These are phyloP conservation scores for Corylus americana DNA, from an alignment of 306 rosid species.

Conservation along the genomic window DNA sequence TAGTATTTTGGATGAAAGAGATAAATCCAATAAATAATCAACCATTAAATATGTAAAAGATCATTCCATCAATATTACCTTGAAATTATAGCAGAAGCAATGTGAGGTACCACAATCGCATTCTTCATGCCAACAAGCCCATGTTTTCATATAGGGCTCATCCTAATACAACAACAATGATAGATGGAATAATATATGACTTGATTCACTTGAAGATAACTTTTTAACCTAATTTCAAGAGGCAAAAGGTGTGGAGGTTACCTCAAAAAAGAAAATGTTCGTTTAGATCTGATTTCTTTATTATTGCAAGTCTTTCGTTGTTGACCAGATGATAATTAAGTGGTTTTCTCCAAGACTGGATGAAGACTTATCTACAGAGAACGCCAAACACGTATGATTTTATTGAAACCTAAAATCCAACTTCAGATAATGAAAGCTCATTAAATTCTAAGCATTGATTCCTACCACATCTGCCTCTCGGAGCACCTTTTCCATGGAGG, in stretches of 20 bases:
- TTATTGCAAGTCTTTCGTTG: constrained; percentile 77
- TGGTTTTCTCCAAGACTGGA: constrained; percentile 89
- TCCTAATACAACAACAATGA: constrained; percentile 52
- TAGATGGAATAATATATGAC: neutral
- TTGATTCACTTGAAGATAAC: neutral
- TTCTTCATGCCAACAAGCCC: constrained; percentile 95
- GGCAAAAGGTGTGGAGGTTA: constrained; percentile 26
- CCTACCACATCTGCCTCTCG: constrained; percentile 88
- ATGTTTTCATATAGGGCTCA: constrained; percentile 92
- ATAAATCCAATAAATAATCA: too few relatives aligned
- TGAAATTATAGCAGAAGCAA: constrained; percentile 86
- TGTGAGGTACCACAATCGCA: constrained; percentile 94
- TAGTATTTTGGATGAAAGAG: too few relatives aligned
- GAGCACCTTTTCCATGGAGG: constrained; percentile 93
- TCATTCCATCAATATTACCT: constrained; percentile 45
- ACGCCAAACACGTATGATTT: constrained; percentile 22
- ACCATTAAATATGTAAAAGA: neutral
- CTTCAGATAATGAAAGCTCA: neutral
- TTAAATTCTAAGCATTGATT: constrained; percentile 11
- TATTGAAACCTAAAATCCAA: constrained; percentile 17
- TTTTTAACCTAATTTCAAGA: constrained; percentile 7
- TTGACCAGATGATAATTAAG: constrained; percentile 80
- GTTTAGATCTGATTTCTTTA: constrained; percentile 68
- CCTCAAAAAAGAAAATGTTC: constrained; percentile 50
- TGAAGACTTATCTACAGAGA: constrained; percentile 91